These are phyloP conservation scores for Cryptococcus sp. DNA, from an alignment of 1,284 basidiomycete species.

Conservation along the genomic window DNA sequence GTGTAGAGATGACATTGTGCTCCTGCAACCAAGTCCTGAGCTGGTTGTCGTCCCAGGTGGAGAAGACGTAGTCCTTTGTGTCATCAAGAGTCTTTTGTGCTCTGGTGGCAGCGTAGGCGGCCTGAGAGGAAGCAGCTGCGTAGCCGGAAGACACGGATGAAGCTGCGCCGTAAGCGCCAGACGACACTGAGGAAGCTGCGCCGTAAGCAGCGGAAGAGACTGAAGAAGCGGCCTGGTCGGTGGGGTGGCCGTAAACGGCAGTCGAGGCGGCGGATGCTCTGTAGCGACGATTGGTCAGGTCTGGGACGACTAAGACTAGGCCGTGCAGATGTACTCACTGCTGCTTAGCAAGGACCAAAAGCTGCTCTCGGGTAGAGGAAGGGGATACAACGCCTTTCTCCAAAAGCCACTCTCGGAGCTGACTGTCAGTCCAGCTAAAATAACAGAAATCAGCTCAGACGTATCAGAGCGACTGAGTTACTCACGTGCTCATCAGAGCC, in stretches of 20 bases:
- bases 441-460: not conserved
- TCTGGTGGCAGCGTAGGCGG: conserved; percentile 57
- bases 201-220: conserved; percentile 55
- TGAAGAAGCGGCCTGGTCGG: conserved; percentile 51
- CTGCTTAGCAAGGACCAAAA: conserved; percentile 73
- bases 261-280: conserved; percentile 56
- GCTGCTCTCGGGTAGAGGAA: conserved; percentile 72
- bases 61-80: conserved; percentile 81
- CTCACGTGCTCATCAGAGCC: conserved; percentile 53
- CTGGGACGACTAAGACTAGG: not conserved
- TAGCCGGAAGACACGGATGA: conserved; percentile 33
- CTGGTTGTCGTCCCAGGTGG: conserved; percentile 78
- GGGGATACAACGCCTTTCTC: conserved; percentile 82
- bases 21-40: conserved; percentile 66
- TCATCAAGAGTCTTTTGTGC: conserved; percentile 62
- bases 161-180: conserved; percentile 59
- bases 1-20: conserved; percentile 69
- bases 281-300: not conserved
- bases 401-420: conserved; percentile 77
- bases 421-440: conserved; percentile 75
- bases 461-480: conserved; percentile 1
- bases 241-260: conserved; percentile 58
- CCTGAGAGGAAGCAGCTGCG: conserved; percentile 40
- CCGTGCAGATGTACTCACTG: conserved; percentile 51
- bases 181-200: conserved; percentile 50